Base-by-base conservation (phyloP, 305 asterid genomes). In the Withania somnifera region DNA sequence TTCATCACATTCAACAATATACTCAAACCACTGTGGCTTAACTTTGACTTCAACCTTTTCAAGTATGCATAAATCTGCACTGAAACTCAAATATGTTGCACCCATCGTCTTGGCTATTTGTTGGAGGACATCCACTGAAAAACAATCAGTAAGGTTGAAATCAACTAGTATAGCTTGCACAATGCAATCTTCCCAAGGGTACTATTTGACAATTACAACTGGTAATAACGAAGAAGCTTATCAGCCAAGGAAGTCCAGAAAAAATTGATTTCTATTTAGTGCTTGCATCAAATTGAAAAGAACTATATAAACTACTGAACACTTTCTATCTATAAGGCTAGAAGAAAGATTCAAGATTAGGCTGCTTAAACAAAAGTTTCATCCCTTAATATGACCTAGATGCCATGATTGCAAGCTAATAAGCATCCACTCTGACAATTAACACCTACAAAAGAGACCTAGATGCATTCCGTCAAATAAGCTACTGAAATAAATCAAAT, bases 91-190 rank as follows among this genome's bases (percentile, higher is more conserved):
- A 83, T 63, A 57, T 77, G 87, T 86, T 51, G 94, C 96, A 26
- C 99, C 99, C 95, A 95, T 84, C 83, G 91, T 90, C n/a, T 85
- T 82, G 42, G 92, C 95, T 47, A 93, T 84, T 86, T 90, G 89
- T 88, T 90, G 90, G 78, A 95, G 92, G 81, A 85, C 93, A 81
- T 90, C 91, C 87, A 90, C 99, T 95, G 81, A 17, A 47, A 61
- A 40, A 42, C 82, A 80, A 40, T 24, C 19, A 61, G 2, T 64
- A 66, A 53, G 28, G 83, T 80, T 58, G 15, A 79, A 14, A 36
- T 79, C 36, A 58, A 79, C 51, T n/a, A 66, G 50, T 66, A 66
- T 66, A 34, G 75, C 50, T 66, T 66, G 50, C 9, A 8, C 28
- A 9, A 36, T 34, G 76, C 28, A 20, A 67, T 38, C 53, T 38